Base-by-base conservation (phyloP, 805 yeast species). In the Schwanniomyces vanrijiae region DNA sequence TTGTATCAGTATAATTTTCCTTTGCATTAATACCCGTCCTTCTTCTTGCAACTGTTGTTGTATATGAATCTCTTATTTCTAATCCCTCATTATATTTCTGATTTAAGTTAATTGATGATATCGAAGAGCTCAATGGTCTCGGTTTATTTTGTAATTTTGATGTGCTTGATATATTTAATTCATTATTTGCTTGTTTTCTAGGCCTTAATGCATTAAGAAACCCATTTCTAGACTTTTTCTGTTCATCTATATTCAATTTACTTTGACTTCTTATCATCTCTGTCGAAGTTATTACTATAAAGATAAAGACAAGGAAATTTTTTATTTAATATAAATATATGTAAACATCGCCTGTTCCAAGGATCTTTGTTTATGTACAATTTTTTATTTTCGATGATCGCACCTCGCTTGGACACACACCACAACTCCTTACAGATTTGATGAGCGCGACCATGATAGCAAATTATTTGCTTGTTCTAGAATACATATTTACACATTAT, bases 221-320 rank as follows among this genome's bases (percentile, higher is more conserved):
- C 4, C 46, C 42, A 16, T 21, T 11, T 41, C 44, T 51, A 10
- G 52, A 46, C 21, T 54, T 51, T 43, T 49, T 51, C 33, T 49
- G 54, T n/a, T 60, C 65, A 38, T 52, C 50, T 5, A 63, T 44
- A 45, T 59, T 59, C 19, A 56, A 49, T 10, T 60, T 58, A 44
- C 66, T 61, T 29, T 60, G 65, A 42, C 66, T 62, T 42, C 66
- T 55, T 31, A 63, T 52, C 68, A 63, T 63, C 9, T 14, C 29
- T 3, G 13, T n/a, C 13, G 8, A 13, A 20, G 11, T 37, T 20
- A 5, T 37, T n/a, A 20, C 20, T 8, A 29, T 29, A 29, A 31
- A 14, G 20, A 7, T 31, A 14, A 31, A 31, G 20, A 31, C 11
- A 14, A 14, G 35, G 35, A 25, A 19, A 39, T 31, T 19, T 18